phyloP scores from a whole-genome alignment of 129 eudicot species.

The Chrysanthemum makinoi region DNA sequence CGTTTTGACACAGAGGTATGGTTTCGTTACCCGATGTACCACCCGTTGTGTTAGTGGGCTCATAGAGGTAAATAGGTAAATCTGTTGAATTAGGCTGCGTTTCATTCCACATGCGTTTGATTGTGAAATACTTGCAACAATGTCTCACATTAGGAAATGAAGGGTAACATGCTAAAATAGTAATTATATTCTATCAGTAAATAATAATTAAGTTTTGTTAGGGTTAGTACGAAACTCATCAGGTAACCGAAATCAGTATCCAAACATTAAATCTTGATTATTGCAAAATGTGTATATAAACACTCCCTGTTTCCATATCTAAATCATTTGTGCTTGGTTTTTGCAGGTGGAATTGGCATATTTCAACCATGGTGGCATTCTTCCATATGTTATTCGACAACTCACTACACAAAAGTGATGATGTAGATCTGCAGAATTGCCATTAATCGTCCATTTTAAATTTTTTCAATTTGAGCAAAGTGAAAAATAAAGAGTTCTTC shows the following conservation, averaged over 20 bases:
- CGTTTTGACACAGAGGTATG: constrained; percentile 81
- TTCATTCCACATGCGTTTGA: too few species aligned
- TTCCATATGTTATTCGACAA: constrained; percentile 60
- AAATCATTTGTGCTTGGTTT: background rate
- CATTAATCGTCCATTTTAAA: background rate
- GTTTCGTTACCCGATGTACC: background rate
- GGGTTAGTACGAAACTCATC: too few species aligned
- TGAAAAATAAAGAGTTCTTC: constrained; percentile 10
- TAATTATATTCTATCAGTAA: background rate
- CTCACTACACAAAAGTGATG: constrained; percentile 32
- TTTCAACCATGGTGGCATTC: constrained; percentile 64
- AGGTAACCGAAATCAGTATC: too few species aligned
- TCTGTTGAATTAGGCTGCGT: too few species aligned
- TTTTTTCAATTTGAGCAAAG: background rate
- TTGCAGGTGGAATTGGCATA: constrained; percentile 64
- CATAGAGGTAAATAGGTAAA: too few species aligned
- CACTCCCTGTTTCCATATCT: background rate
- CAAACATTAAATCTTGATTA: too few species aligned
- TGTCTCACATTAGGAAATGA: background rate
- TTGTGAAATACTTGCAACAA: background rate
- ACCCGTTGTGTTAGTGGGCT: too few species aligned
- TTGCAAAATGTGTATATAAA: too few species aligned
- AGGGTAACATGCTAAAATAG: too few species aligned
- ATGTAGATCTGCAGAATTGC: background rate
- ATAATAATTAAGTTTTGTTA: background rate